phyloP scores from a whole-genome alignment of 345 rosid species.

The Pistacia integerrima region DNA sequence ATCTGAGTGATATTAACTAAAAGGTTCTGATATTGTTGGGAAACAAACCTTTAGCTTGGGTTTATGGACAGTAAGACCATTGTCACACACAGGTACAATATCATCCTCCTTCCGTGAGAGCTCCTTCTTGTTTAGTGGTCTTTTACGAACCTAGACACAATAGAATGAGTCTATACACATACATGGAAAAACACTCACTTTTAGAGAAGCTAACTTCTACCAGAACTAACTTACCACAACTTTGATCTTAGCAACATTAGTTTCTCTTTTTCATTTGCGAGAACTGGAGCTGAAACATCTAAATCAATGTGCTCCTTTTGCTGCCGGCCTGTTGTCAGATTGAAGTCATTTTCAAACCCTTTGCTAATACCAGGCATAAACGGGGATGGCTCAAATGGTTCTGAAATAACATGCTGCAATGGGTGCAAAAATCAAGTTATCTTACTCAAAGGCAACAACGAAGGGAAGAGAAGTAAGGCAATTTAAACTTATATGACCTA shows the following conservation, averaged over 20 bases:
- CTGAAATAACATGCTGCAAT: conserved; percentile 87
- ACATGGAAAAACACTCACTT: too few species aligned
- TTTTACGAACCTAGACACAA: too few species aligned
- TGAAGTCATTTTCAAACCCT: conserved; percentile 71
- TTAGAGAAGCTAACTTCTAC: neutral
- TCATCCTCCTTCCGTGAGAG: too few species aligned
- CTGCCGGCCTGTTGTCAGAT: conserved; percentile 43
- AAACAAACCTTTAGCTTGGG: too few species aligned
- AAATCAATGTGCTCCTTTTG: conserved; percentile 55
- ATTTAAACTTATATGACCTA: neutral
- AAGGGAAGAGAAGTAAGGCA: neutral
- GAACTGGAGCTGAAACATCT: conserved; percentile 48
- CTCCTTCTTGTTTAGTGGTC: too few species aligned
- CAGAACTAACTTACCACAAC: conserved; percentile 40
- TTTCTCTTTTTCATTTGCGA: conserved; percentile 71
- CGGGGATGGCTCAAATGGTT: conserved; percentile 96
- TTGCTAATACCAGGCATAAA: conserved; percentile 68
- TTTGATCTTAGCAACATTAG: too few species aligned
- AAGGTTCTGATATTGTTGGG: too few species aligned
- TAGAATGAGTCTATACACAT: too few species aligned
- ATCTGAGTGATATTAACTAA: too few species aligned
- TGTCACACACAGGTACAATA: too few species aligned
- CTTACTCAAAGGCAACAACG: neutral
- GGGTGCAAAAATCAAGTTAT: conserved; percentile 19
- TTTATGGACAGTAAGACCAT: too few species aligned